Percentiles rank a stretch among this genome's conserved stretches.
Evolutionary conservation across 2,329 filamentous ascomycete genomes (phyloP).

Genomic region (Penicillium sp.): DNA sequence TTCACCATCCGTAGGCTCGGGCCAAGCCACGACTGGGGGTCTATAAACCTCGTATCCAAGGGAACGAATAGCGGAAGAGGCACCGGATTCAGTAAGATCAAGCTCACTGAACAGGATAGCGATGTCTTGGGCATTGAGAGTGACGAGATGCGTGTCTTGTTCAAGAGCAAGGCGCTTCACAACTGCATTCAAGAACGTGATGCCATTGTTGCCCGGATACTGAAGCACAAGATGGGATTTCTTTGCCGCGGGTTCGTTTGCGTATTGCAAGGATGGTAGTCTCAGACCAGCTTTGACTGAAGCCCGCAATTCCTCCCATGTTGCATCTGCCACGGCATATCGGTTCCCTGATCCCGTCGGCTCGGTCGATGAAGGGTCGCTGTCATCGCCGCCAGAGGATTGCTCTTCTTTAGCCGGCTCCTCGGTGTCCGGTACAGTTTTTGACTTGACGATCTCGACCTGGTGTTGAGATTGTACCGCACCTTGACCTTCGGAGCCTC

Average conservation of each 20-base stretch:
- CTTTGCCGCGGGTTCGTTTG: conserved; percentile 47
- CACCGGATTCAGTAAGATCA: conserved; percentile 34
- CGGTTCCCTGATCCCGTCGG: conserved; percentile 23
- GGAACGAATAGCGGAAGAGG: conserved; percentile 39
- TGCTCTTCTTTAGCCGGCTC: conserved; percentile 7
- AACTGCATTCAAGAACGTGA: conserved; percentile 56
- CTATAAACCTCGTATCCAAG: conserved; percentile 57
- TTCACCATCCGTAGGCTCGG: conserved; percentile 46
- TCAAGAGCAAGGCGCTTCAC: conserved; percentile 62
- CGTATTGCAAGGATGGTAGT: conserved; percentile 39
- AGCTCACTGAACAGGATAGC: conserved; percentile 45
- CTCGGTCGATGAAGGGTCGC: conserved; percentile 21
- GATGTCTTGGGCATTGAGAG: conserved; percentile 47
- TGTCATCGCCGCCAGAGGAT: conserved; percentile 24
- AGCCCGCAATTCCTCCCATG: conserved; percentile 51
- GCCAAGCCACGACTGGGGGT: conserved; percentile 29
- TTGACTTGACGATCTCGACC: conserved; percentile 28
- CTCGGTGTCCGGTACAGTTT: conserved; percentile 15
- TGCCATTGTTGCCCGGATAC: conserved; percentile 57
- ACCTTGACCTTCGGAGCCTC: conserved; percentile 13
- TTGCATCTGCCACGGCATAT: conserved; percentile 40
- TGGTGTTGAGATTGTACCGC: conserved; percentile 18
- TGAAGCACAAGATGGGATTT: conserved; percentile 60
- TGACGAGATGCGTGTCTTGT: conserved; percentile 47
- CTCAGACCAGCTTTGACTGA: conserved; percentile 52